These are phyloP conservation scores for Sporisorium graminicola DNA, from an alignment of 1,284 basidiomycete genomes.

Conservation along the genomic window DNA sequence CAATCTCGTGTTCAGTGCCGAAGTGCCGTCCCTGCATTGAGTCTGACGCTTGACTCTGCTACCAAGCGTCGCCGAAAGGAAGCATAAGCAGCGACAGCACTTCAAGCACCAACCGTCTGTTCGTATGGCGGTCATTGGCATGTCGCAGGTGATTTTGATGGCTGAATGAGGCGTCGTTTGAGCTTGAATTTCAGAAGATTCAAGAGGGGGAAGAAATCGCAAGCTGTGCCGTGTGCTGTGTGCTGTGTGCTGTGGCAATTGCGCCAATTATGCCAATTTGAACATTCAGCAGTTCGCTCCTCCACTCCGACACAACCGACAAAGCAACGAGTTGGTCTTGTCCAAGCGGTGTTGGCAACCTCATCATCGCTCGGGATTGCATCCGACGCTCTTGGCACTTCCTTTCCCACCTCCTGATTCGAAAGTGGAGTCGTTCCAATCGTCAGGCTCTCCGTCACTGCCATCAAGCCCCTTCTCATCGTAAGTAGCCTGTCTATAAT, in stretches of 20 bases:
- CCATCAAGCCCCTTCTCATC: neutral
- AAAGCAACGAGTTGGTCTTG: neutral
- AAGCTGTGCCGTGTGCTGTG: neutral
- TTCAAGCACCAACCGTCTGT: too few relatives aligned
- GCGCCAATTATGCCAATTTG: too few relatives aligned
- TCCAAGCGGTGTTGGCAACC: constrained; percentile 1
- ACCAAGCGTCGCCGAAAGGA: too few relatives aligned
- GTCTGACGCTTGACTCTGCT: too few relatives aligned
- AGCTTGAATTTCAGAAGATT: constrained; percentile 1
- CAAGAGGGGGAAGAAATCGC: neutral
- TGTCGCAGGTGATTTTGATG: too few relatives aligned
- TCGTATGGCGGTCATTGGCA: too few relatives aligned
- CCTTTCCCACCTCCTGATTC: too few relatives aligned
- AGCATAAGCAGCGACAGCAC: too few relatives aligned
- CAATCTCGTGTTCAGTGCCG: too few relatives aligned
- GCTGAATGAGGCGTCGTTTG: neutral
- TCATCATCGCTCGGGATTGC: neutral
- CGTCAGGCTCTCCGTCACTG: neutral
- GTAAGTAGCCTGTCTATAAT: neutral
- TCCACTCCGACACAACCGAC: neutral
- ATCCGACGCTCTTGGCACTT: constrained; percentile 6
- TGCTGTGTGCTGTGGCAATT: too few relatives aligned
- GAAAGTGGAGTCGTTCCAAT: neutral
- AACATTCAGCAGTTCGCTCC: too few relatives aligned
- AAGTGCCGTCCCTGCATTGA: too few relatives aligned